Conservation (phyloP, 2,329 filamentous ascomycete genomes). For the Boeremia lycopersici region DNA sequence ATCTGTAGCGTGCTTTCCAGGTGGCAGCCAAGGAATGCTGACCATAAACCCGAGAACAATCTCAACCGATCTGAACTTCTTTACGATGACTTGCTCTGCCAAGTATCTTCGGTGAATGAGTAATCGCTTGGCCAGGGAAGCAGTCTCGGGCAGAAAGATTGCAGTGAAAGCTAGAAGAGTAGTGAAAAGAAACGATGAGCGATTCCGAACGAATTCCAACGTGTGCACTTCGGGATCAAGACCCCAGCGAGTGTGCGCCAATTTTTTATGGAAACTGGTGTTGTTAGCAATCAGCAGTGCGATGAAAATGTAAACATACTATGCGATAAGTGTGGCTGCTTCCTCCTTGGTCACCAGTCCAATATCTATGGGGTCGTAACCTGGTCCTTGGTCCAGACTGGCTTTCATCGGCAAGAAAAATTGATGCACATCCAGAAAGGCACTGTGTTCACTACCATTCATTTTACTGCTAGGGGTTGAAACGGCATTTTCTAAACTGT, state of each 20-base stretch:
- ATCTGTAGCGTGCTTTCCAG: slow-evolving; percentile 69
- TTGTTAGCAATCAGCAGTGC: neutral
- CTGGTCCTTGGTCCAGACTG: slow-evolving; percentile 66
- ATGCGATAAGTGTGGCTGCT: slow-evolving; percentile 67
- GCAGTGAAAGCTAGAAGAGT: slow-evolving; percentile 73
- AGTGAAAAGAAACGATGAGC: slow-evolving; percentile 74
- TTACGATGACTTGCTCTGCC: slow-evolving; percentile 65
- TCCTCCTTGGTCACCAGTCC: slow-evolving; percentile 71
- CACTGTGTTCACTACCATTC: slow-evolving; percentile 43
- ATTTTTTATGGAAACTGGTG: slow-evolving; percentile 68
- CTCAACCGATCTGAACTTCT: slow-evolving; percentile 71
- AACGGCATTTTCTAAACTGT: slow-evolving; percentile 24
- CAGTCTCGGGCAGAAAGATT: slow-evolving; percentile 68
- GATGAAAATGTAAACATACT: slow-evolving; percentile 55
- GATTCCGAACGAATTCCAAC: slow-evolving; percentile 66
- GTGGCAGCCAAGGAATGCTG: slow-evolving; percentile 77
- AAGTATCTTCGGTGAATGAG: slow-evolving; percentile 68
- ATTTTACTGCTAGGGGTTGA: slow-evolving; percentile 37
- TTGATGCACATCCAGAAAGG: slow-evolving; percentile 60
- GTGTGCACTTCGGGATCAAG: slow-evolving; percentile 72
- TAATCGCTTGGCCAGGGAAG: slow-evolving; percentile 68
- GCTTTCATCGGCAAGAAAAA: slow-evolving; percentile 72
- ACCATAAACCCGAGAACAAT: slow-evolving; percentile 78
- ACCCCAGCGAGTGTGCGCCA: slow-evolving; percentile 76
- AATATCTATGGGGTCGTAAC: slow-evolving; percentile 72